phyloP scores from a whole-genome alignment of 345 rosid species.

The Populus nigra region DNA sequence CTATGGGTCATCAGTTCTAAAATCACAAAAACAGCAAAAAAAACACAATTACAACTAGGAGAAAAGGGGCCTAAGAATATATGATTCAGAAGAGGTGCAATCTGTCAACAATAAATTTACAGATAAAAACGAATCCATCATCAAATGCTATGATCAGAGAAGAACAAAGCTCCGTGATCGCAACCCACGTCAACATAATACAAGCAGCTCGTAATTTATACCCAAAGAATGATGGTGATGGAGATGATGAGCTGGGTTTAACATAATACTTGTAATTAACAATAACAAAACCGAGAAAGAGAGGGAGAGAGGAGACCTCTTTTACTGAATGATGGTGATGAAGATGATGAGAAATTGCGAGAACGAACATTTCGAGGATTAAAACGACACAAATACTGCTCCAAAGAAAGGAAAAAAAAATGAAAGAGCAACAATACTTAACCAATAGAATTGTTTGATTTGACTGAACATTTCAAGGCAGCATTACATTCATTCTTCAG shows the following conservation, averaged over 20 bases:
- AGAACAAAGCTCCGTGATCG: background rate
- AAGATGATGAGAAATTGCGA: conserved; percentile 16
- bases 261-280: background rate
- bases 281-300: too few relatives aligned
- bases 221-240: too few relatives aligned
- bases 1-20: background rate
- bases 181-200: background rate
- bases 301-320: conserved; percentile 8
- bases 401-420: too few relatives aligned
- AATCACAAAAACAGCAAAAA: background rate
- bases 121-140: background rate
- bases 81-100: background rate
- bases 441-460: background rate
- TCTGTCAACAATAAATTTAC: background rate
- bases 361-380: conserved; percentile 14
- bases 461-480: background rate
- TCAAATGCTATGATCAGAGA: background rate
- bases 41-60: background rate
- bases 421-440: too few relatives aligned
- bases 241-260: too few relatives aligned
- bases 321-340: background rate
- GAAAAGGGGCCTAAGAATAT: too few relatives aligned
- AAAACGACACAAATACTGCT: conserved; percentile 18
- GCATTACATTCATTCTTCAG: conserved; percentile 11
- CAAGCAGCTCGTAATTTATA: background rate